These are phyloP conservation scores for Neoboletus magnificus DNA, from an alignment of 768 basidiomycete species.

Conservation along the genomic window DNA sequence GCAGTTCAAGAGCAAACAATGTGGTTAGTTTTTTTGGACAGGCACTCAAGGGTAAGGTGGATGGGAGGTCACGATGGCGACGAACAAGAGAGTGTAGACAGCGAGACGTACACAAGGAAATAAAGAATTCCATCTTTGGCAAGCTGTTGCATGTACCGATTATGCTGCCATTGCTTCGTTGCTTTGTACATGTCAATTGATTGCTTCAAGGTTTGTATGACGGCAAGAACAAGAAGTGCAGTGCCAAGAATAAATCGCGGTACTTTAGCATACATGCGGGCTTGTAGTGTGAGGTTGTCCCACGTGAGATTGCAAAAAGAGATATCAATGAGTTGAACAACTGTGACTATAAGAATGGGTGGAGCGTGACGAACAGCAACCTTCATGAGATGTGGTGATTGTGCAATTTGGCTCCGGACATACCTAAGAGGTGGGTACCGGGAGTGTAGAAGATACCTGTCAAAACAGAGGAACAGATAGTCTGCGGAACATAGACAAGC, in stretches of 20 bases:
- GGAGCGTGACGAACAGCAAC: no score
- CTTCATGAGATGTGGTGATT: neutral
- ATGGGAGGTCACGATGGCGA: neutral
- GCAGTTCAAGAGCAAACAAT: neutral
- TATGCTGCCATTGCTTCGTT: neutral
- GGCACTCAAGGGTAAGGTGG: neutral
- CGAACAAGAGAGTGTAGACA: no score
- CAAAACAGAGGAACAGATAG: neutral
- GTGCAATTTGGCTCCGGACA: no score
- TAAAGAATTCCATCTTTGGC: neutral
- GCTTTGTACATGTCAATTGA: neutral
- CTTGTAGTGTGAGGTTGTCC: neutral
- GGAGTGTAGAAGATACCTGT: neutral
- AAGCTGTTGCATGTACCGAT: neutral
- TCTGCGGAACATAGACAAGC: neutral
- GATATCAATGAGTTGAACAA: neutral
- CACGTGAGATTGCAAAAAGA: neutral
- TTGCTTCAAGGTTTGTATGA: neutral
- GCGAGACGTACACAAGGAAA: neutral
- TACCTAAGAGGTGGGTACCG: neutral
- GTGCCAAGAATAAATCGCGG: neutral
- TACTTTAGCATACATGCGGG: neutral
- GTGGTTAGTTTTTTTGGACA: neutral
- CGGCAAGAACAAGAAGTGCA: neutral
- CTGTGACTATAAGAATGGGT: neutral